Evolutionary conservation across 225 moss, liverwort and hornwort species (phyloP).

Genomic region (Bryum argenteum): DNA sequence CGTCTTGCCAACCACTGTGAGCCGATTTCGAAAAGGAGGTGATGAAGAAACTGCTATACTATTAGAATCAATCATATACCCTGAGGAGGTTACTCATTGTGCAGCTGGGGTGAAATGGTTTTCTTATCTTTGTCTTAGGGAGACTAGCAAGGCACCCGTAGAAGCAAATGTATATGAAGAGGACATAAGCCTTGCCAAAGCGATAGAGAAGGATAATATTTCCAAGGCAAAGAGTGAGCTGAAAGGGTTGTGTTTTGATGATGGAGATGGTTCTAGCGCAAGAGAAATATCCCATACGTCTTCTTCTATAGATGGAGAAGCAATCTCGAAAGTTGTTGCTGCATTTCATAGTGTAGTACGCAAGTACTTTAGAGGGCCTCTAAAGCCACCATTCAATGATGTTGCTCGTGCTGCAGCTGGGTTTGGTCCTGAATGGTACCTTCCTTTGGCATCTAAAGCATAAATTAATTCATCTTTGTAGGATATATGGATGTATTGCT

Average conservation of each 20-base stretch:
- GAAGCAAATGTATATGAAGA: not conserved
- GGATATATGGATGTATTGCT: too few relatives aligned
- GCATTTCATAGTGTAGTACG: slow-evolving; percentile 49
- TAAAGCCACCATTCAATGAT: slow-evolving; percentile 63
- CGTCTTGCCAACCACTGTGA: slow-evolving; percentile 54
- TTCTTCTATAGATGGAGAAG: not conserved
- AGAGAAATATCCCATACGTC: too few relatives aligned
- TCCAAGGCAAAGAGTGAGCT: not conserved
- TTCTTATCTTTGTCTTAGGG: slow-evolving; percentile 42
- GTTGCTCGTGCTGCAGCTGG: slow-evolving; percentile 55
- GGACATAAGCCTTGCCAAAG: slow-evolving; percentile 8
- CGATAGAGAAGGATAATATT: not conserved
- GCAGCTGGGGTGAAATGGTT: slow-evolving; percentile 66
- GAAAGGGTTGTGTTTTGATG: not conserved
- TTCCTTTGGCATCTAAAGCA: slow-evolving; percentile 40
- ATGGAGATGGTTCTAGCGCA: not conserved
- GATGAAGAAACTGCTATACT: slow-evolving; percentile 51
- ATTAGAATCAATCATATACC: slow-evolving; percentile 49
- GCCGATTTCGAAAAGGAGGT: slow-evolving; percentile 48
- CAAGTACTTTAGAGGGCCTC: slow-evolving; percentile 49
- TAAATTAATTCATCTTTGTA: too few relatives aligned
- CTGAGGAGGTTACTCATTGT: slow-evolving; percentile 62
- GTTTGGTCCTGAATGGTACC: slow-evolving; percentile 58
- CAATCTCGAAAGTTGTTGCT: slow-evolving; percentile 17
- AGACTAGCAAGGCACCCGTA: not conserved